A percentile compares a stretch with the other conserved stretches of the same genome.
Evolutionary conservation across 2,329 filamentous ascomycete species (phyloP).

Genomic region (Pseudogymnoascus sp.): DNA sequence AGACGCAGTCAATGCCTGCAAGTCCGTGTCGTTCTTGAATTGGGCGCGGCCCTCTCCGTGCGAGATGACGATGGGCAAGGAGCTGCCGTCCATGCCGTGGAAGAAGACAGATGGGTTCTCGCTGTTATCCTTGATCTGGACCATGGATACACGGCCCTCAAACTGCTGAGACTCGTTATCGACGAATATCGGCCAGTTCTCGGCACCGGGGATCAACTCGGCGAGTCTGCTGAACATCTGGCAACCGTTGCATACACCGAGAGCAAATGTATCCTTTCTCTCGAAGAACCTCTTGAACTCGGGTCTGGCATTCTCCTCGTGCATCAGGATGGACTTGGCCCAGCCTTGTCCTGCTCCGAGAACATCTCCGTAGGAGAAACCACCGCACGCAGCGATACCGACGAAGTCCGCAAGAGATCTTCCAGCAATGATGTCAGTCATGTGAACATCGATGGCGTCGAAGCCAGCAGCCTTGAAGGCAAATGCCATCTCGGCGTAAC

Average conservation of each 20-base stretch:
- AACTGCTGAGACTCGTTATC: conserved; percentile 82
- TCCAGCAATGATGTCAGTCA: conserved; percentile 81
- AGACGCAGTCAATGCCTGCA: conserved; percentile 49
- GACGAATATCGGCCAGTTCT: conserved; percentile 78
- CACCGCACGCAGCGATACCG: conserved; percentile 88
- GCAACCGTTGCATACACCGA: conserved; percentile 96
- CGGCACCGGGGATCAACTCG: conserved; percentile 76
- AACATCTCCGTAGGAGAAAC: conserved; percentile 85
- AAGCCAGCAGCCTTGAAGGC: conserved; percentile 89
- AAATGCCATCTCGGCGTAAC: conserved; percentile 95
- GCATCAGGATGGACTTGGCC: conserved; percentile 87
- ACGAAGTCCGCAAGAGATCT: conserved; percentile 75
- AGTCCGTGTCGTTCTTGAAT: conserved; percentile 48
- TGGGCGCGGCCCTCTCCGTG: conserved; percentile 84
- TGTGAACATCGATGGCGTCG: conserved; percentile 86
- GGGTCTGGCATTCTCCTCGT: conserved; percentile 60
- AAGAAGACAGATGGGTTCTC: conserved; percentile 70
- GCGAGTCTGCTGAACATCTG: conserved; percentile 85
- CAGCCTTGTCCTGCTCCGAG: conserved; percentile 94
- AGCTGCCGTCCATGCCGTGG: conserved; percentile 74
- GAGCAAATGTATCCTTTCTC: conserved; percentile 78
- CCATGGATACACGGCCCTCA: conserved; percentile 82
- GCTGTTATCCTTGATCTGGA: conserved; percentile 60
- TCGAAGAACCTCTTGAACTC: conserved; percentile 83
- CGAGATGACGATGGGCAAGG: conserved; percentile 76